Evolutionary conservation across 1,139 yeast genomes (phyloP).

Genomic region (Yamadazyma dendronema): DNA sequence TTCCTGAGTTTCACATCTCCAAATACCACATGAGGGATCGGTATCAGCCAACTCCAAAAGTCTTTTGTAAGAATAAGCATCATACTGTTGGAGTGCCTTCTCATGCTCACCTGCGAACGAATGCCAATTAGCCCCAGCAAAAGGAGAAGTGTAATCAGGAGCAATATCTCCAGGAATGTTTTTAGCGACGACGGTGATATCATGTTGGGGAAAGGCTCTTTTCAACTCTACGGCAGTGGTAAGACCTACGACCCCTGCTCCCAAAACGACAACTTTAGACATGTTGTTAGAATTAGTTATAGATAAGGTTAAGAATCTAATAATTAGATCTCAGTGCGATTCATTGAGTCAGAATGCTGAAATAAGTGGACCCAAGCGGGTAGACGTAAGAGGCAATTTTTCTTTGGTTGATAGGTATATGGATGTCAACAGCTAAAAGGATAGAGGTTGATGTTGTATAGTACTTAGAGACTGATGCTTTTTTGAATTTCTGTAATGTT

Average conservation of each 20-base stretch:
- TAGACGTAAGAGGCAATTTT: too few species aligned
- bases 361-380: too few species aligned
- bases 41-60: constrained; percentile 37
- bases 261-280: constrained; percentile 27
- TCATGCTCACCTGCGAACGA: constrained; percentile 41
- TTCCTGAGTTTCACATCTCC: constrained; percentile 27
- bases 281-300: too few species aligned
- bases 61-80: constrained; percentile 38
- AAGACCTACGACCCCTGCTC: constrained; percentile 44
- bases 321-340: too few species aligned
- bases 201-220: constrained; percentile 17
- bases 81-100: constrained; percentile 31
- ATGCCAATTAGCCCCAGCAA: constrained; percentile 49
- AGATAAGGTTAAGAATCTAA: too few species aligned
- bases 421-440: too few species aligned
- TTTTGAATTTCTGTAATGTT: too few species aligned
- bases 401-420: too few species aligned
- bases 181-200: constrained; percentile 32
- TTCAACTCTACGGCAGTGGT: constrained; percentile 36
- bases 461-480: too few species aligned
- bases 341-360: too few species aligned
- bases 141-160: constrained; percentile 37
- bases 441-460: too few species aligned
- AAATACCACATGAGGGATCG: constrained; percentile 49
- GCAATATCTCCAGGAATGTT: constrained; percentile 42